Evolutionary conservation across 2,329 filamentous ascomycete species (phyloP), one percentile per base, ranked within the genome.

Genomic region (Calycina marina): DNA sequence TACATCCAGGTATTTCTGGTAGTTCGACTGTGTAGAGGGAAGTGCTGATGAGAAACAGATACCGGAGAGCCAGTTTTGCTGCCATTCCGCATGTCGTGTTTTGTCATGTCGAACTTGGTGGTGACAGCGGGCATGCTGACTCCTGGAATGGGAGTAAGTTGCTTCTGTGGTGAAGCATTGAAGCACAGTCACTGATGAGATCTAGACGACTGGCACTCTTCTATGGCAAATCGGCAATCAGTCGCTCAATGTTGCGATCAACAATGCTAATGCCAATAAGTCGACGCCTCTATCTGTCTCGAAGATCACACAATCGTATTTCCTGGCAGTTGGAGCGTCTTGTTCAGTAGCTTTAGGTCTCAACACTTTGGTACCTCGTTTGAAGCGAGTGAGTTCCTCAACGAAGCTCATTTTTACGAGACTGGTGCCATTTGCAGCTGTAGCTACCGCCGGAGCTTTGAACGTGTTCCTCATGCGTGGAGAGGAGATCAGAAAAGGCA

Each of bases 391-490:
- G 28, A 72, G 77, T 11, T 81, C 83, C 1, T 72, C 72, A 32
- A 80, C 86, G 3, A 75, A 76, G 39, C 67, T 77, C 24, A 72
- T 92, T 13, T 72, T 96, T 3, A 68, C 73, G 34, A 77, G 90
- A n/a, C 70, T 98, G 6, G 86, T 96, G 5, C 90, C 90, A 15
- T 98, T 98, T 52, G 90, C 88, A 1, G 90, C 90, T 9, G 90
- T 98, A 8, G 88, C 88, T 17, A 81, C 75, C 37, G 90, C 90
- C 4, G 86, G 85, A 49, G 84, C 77, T 1, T 67, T 98, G 40
- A 98, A 98, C 57, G 90, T 94, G 15, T 92, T 94, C 59, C 70
- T 98, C 34, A 98, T 98, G 90, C 83, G 90, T 38, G 78, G 84
- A 41, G 88, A 94, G 57, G 90, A 98, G 61, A 96, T 98, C 48